Base-by-base conservation (phyloP, 2,329 filamentous ascomycete genomes). In the Trichoderma sp. region DNA sequence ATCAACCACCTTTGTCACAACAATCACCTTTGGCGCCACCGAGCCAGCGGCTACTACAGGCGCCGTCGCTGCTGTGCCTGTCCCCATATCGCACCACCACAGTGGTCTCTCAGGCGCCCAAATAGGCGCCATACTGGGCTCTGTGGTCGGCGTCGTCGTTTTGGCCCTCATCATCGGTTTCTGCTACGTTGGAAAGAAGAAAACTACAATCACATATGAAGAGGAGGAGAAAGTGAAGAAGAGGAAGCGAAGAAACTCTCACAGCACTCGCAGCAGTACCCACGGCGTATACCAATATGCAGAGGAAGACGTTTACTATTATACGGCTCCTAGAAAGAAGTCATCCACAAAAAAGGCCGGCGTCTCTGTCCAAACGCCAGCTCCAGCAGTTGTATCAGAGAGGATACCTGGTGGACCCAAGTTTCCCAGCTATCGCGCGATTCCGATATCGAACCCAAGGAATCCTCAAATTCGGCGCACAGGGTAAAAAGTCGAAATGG, bases 101-200 rank as follows among this genome's bases (percentile, higher is more conserved):
- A n/a, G 53, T 24, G 76, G 75, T 10, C 75, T 83, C 4, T 78
- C 76, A 0, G 73, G 77, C 31, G 75, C 72, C n/a, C 75, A 82
- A 60, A 77, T 84, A 35, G 82, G 81, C 5, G 82, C 78, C 49
- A 80, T 84, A 21, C 72, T 82, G 2, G 82, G 82, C 33, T 77
- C 77, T 40, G 70, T 83, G 1, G 74, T 81, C 13, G 81, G 77
- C 2, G 72, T 79, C n/a, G 76, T 80, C n/a, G 60, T 80, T 29
- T 70, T 82, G 27, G 62, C 78, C 35, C 65, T 82, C 35, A 31
- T 82, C 19, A 68, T 76, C 49, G 73, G 79, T 64, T 77, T 74
- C 60, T 83, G 79, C 74, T 72, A 74, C 35, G 49, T 68, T 29
- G 58, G 64, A 3, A 61, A 16, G 0, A 49, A 31, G 19, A 61